Evolutionary conservation across 805 yeast species (phyloP), one percentile per base, ranked within the genome.

Genomic region (Middelhovenomyces tepae): DNA sequence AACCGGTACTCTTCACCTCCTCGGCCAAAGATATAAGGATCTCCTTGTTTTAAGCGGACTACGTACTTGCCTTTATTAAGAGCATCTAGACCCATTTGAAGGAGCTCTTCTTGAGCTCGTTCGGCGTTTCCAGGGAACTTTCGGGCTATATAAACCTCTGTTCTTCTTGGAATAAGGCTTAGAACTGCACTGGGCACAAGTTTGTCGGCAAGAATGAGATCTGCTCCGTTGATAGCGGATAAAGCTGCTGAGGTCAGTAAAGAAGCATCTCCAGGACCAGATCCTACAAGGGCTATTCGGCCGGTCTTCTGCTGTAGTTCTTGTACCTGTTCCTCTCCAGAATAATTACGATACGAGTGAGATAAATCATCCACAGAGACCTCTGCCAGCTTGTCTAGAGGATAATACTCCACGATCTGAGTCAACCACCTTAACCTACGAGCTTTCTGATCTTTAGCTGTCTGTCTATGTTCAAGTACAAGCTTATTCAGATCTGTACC

Each of bases 61-160:
- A 89, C 95, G 36, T 73, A 74, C 47, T 73, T 67, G 10, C 95
- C 95, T 32, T 66, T 56, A 17, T 63, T 43, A 16, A 85, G 54
- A 1, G 76, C 78, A 21, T 67, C 68, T 11, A 89, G 57, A 0
- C 95, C 96, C 43, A 78, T 54, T n/a, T 67, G 62, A 21, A 85
- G 60, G 27, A 89, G 65, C 56, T 89, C 95, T 39, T 80, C 70
- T 56, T 89, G 97, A 0, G 97, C 97, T 30, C 71, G 70, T 49
- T 86, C 95, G 1, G 97, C 96, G 53, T 89, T 89, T 1, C 97
- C 97, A 2, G 97, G 97, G 59, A 86, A 89, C 56, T 89, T 89
- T 25, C 85, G 69, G 2, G 97, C 97, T 38, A 89, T 86, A 52
- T 81, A 85, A 3, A 79, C 63, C 28, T 76, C 78, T 1, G 93